Evolutionary conservation across 1,284 basidiomycete species (phyloP), one percentile per base, ranked within the genome.

Genomic region (Ganoderma lingzhi): DNA sequence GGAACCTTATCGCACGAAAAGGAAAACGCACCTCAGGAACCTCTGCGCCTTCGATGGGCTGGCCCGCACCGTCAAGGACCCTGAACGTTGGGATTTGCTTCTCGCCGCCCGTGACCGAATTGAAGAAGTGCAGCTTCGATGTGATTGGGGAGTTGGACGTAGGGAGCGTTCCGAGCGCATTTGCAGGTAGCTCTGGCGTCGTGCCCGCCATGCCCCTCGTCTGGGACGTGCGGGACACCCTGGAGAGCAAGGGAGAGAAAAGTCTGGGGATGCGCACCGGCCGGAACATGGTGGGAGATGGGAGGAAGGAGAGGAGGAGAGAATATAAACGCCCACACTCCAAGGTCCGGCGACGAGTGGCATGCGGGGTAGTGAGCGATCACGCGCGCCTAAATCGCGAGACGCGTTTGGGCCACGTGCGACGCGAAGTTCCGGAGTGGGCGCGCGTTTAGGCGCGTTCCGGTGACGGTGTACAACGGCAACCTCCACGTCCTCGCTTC

Each of bases 11-110:
- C 35, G 14, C 17, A 39, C 35, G 56, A 59, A 30, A 39, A 30
- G 48, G 15, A 32, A 59, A 44, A 78, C 82, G 17, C 66, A 92
- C 93, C 79, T 95, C 88, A 71, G 94, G 94, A 15, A 93, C 75
- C 68, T 88, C 84, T 19, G 91, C 94, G 2, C 90, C 93, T 37
- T 93, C 87, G 39, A 96, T 81, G 3, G 87, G 86, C 70, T 88
- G 83, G 4, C 95, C 95, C 70, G 87, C 83, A 59, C 93, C 92
- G 81, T 96, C 94, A 44, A 97, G 80, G 0, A 96, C 87, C 66
- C 95, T 86, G 81, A 90, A 96, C 1, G 94, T 94, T 10, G 95
- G 93, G 73, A 96, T 93, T 75, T 87, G 86, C 30, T 84, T 82
- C 32, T 86, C 84, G 55, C 86, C 85, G 28, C 83, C 83, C 51